phyloP scores from a whole-genome alignment of 179 eudicot genomes.

The Sideroxylon spinosum region DNA sequence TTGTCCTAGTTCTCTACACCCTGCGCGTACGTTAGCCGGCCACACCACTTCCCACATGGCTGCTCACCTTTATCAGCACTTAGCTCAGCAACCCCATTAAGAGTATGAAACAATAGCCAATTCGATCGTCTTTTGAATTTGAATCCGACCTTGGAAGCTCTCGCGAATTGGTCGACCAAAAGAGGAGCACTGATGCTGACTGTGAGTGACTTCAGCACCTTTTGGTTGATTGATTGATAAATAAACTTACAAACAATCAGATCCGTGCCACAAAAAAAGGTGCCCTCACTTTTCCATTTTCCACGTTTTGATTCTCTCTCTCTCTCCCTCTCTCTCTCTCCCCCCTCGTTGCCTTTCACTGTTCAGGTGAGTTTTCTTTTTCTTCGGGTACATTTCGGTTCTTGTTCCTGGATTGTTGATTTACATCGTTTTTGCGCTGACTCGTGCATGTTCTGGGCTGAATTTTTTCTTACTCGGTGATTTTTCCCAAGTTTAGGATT shows the following conservation, averaged over 20 bases:
- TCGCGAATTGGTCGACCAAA: not conserved
- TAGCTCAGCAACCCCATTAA: not conserved
- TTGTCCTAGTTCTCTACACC: not conserved
- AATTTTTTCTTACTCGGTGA: not conserved
- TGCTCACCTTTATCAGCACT: not conserved
- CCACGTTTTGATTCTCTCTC: not conserved
- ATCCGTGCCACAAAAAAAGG: not conserved
- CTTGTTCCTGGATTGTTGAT: not conserved
- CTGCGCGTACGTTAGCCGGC: not conserved
- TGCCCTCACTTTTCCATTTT: not conserved
- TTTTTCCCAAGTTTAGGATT: not conserved
- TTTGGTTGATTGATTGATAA: not conserved
- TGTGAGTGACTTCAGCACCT: not conserved
- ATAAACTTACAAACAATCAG: not conserved
- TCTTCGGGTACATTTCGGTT: not conserved
- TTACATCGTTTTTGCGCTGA: not conserved
- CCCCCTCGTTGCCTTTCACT: not conserved
- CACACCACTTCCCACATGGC: not conserved
- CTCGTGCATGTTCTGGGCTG: not conserved
- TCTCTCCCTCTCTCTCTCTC: not conserved
- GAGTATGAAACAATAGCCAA: not conserved
- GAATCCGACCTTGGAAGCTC: conserved; percentile 6
- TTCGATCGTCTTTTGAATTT: not conserved
- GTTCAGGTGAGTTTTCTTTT: not conserved
- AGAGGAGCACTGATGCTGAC: not conserved